Conservation (phyloP, 1,284 basidiomycete genomes). For the Rhodofomes roseus region DNA sequence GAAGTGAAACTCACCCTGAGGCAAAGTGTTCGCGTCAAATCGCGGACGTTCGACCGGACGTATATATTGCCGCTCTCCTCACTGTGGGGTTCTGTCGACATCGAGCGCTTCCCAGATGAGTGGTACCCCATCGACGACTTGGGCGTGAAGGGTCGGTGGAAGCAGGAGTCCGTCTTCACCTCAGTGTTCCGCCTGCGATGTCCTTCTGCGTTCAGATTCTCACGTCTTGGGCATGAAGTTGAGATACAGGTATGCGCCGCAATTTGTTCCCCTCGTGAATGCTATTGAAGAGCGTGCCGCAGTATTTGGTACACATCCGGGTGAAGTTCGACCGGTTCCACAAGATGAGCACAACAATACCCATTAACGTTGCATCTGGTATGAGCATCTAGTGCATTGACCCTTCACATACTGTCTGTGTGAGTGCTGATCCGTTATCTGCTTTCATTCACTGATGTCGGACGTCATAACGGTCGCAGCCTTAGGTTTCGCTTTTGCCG, state of each 20-base stretch:
- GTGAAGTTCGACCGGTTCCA: background rate
- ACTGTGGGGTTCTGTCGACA: constrained; percentile 1
- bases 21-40: background rate
- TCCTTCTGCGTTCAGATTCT: constrained; percentile 2
- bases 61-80: background rate
- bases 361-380: background rate
- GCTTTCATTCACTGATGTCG: no score
- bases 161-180: background rate
- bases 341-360: background rate
- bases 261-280: background rate
- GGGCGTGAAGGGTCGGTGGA: constrained; percentile 4
- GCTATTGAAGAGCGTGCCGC: background rate
- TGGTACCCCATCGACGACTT: constrained; percentile 14
- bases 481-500: no score
- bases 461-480: no score
- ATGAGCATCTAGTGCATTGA: constrained; percentile 1
- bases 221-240: background rate
- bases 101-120: constrained; percentile 5
- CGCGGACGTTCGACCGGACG: background rate
- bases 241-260: background rate
- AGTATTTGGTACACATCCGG: background rate
- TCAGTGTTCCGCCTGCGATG: background rate
- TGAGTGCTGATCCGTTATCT: background rate
- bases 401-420: background rate
- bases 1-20: constrained; percentile 12